Conservation (phyloP, 306 rosid species). For the Lithocarpus polystachyus region DNA sequence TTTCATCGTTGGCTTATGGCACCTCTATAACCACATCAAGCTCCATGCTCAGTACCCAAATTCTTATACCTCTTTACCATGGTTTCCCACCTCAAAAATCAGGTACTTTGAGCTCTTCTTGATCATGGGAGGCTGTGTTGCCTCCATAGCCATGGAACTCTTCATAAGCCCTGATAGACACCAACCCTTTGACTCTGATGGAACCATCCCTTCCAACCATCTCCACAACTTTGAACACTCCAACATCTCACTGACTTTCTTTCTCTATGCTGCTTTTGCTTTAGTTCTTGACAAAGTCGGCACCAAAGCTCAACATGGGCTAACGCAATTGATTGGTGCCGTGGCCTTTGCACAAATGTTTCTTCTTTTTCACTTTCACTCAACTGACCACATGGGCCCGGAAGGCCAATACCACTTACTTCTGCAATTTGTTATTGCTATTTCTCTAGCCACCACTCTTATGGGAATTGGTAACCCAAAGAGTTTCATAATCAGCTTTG, state of each 20-base stretch:
- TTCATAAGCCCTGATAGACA: constrained; percentile 62
- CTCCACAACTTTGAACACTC: constrained; percentile 88
- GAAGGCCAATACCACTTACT: constrained; percentile 83
- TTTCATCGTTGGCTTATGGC: constrained; percentile 76
- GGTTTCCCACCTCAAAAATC: constrained; percentile 62
- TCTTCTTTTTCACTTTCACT: constrained; percentile 72
- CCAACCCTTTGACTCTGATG: constrained; percentile 68
- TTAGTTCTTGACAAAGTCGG: constrained; percentile 43
- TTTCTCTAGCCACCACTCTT: constrained; percentile 47
- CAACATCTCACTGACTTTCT: constrained; percentile 55
- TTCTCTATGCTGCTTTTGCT: constrained; percentile 48
- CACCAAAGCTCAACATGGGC: constrained; percentile 2
- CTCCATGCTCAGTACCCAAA: constrained; percentile 47
- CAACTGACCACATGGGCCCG: constrained; percentile 74
- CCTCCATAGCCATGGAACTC: constrained; percentile 77
- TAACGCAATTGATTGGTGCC: constrained; percentile 57
- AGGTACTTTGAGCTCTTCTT: constrained; percentile 57
- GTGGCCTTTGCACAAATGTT: constrained; percentile 68
- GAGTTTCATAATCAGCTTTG: constrained; percentile 59
- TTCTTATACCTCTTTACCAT: constrained; percentile 42
- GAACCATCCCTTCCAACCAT: constrained; percentile 78
- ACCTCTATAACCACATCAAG: constrained; percentile 71
- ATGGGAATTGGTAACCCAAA: constrained; percentile 46
- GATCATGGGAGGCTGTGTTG: constrained; percentile 42
- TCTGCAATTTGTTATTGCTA: constrained; percentile 39